These are phyloP conservation scores for Paecilomyces sp. DNA, from an alignment of 2,329 filamentous ascomycete genomes.

Conservation along the genomic window DNA sequence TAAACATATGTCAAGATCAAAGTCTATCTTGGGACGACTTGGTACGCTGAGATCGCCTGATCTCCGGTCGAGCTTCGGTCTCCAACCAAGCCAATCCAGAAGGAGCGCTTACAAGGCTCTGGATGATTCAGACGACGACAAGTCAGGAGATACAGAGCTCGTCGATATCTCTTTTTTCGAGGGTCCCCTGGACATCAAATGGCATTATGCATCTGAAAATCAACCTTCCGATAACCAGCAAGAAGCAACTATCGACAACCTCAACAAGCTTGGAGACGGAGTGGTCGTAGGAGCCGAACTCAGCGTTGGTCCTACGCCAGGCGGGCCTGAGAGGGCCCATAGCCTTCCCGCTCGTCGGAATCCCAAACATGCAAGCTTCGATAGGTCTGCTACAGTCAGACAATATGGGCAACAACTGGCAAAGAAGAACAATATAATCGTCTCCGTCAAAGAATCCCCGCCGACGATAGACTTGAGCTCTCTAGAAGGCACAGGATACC, in stretches of 20 bases:
- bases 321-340: neutral
- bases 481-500: conserved; percentile 20
- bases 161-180: conserved; percentile 15
- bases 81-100: neutral
- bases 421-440: conserved; percentile 36
- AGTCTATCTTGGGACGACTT: conserved; percentile 4
- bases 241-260: neutral
- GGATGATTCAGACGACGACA: conserved; percentile 8
- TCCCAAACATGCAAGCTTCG: neutral
- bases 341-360: neutral
- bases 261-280: neutral
- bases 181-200: conserved; percentile 4
- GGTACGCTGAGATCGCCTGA: conserved; percentile 2
- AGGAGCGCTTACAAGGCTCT: conserved; percentile 4
- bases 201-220: neutral
- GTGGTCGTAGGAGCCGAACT: neutral
- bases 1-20: conserved; percentile 1
- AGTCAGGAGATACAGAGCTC: conserved; percentile 2
- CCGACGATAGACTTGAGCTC: conserved; percentile 36
- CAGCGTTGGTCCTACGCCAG: neutral
- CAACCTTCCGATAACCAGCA: neutral
- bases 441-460: conserved; percentile 32
- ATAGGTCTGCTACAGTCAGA: conserved; percentile 14
- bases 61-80: neutral
- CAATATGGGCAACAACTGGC: conserved; percentile 35